Percentiles rank a stretch among this genome's conserved stretches.
Evolutionary conservation across 805 yeast species (phyloP).

Genomic region (Zygotorulaspora chibaensis): DNA sequence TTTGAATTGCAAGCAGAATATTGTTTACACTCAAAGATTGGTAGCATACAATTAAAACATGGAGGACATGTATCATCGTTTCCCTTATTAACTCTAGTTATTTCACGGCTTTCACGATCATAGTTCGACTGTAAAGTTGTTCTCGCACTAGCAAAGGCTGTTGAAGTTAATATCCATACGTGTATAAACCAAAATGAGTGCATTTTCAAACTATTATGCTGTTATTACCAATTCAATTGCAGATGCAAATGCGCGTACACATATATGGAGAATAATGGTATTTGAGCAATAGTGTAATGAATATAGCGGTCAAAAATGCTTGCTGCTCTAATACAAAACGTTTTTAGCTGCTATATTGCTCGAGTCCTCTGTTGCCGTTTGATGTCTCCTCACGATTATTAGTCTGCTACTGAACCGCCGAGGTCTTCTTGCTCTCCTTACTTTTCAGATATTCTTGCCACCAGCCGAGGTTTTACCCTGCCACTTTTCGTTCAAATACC

Average conservation of each 20-base stretch:
- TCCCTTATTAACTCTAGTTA: not conserved
- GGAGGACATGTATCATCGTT: slow-evolving; percentile 62
- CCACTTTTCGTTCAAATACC: no score
- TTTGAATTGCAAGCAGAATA: slow-evolving; percentile 82
- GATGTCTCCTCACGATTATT: not conserved
- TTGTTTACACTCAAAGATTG: slow-evolving; percentile 86
- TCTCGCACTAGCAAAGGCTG: slow-evolving; percentile 4
- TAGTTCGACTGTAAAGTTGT: slow-evolving; percentile 6
- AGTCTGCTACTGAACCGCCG: not conserved
- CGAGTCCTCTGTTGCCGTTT: not conserved
- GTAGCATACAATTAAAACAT: slow-evolving; percentile 91
- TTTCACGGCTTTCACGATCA: not conserved
- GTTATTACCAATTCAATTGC: not conserved
- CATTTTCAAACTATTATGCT: not conserved
- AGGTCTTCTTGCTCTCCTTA: not conserved
- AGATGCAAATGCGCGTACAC: not conserved
- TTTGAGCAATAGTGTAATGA: not conserved
- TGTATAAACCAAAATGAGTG: not conserved
- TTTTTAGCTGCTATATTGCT: not conserved
- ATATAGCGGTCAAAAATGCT: no score
- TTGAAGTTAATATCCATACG: not conserved
- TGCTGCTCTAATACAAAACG: no score
- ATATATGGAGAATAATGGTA: not conserved
- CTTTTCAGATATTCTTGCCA: no score
- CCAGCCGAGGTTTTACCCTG: no score